Percentiles rank a stretch among this genome's conserved stretches.
phyloP scores from a whole-genome alignment of 805 yeast species.

The Candida boidinii region DNA sequence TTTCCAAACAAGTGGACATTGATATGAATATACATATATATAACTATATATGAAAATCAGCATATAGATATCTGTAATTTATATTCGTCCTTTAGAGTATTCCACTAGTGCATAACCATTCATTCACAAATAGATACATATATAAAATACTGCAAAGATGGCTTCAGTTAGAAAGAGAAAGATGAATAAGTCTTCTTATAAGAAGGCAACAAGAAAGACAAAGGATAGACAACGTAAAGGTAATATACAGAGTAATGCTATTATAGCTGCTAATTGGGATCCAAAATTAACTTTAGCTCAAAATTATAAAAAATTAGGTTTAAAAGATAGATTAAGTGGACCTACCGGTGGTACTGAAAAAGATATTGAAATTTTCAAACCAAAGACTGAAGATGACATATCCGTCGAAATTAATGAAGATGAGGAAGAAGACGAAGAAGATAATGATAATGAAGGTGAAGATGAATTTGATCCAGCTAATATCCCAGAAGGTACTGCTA shows the following conservation, averaged over 20 bases:
- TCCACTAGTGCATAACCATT: no score
- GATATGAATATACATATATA: no score
- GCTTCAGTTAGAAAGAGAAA: slow-evolving; percentile 72
- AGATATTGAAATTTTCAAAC: slow-evolving; percentile 32
- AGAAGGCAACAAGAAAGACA: slow-evolving; percentile 58
- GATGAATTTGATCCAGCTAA: slow-evolving; percentile 44
- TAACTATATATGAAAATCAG: no score
- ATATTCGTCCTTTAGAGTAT: no score
- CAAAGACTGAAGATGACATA: slow-evolving; percentile 21
- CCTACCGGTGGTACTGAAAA: slow-evolving; percentile 80
- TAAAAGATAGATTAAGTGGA: slow-evolving; percentile 54
- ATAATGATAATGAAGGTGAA: slow-evolving; percentile 23
- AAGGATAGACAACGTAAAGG: slow-evolving; percentile 66
- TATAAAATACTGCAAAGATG: slow-evolving; percentile 12
- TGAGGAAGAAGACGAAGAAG: slow-evolving; percentile 27
- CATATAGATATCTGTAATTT: no score
- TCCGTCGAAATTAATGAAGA: slow-evolving; percentile 15
- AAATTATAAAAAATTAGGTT: slow-evolving; percentile 78
- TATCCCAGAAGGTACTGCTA: slow-evolving; percentile 74
- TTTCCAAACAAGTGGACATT: no score
- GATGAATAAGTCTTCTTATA: slow-evolving; percentile 64
- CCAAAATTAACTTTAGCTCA: slow-evolving; percentile 70
- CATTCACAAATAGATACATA: neutral
- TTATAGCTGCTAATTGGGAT: slow-evolving; percentile 91
- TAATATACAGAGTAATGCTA: slow-evolving; percentile 62